Conservation (phyloP, 345 rosid species). For the Fremontodendron californicum region DNA sequence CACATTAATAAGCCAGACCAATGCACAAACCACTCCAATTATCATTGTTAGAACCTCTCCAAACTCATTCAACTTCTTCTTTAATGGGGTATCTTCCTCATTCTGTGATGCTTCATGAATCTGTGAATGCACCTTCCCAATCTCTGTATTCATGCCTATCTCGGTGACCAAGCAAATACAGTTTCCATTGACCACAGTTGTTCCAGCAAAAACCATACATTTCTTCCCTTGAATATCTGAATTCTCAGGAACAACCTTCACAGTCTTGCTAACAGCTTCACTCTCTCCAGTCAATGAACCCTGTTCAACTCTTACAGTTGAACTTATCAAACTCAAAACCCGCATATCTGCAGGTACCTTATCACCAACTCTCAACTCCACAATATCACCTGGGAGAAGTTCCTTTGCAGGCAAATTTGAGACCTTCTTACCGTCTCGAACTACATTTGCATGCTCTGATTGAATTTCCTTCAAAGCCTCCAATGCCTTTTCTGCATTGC, state of each 20-base stretch:
- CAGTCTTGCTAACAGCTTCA: conserved; percentile 81
- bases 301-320: conserved; percentile 77
- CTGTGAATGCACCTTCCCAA: conserved; percentile 86
- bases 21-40: conserved; percentile 71
- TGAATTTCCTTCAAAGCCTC: conserved; percentile 94
- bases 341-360: conserved; percentile 96
- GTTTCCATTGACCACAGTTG: conserved; percentile 82
- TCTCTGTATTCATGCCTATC: conserved; percentile 83
- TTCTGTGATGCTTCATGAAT: conserved; percentile 82
- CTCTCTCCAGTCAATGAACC: conserved; percentile 94
- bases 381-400: conserved; percentile 90
- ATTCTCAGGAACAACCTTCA: conserved; percentile 53
- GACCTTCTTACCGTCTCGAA: conserved; percentile 54
- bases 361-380: conserved; percentile 79
- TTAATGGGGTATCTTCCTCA: conserved; percentile 89
- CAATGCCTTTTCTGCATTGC: conserved; percentile 82
- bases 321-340: conserved; percentile 57
- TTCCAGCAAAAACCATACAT: conserved; percentile 85
- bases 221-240: conserved; percentile 84
- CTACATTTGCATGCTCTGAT: conserved; percentile 66
- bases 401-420: conserved; percentile 62
- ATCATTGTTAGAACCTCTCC: conserved; percentile 78
- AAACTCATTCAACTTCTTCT: conserved; percentile 88
- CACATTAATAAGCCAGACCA: conserved; percentile 93
- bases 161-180: conserved; percentile 73